Evolutionary conservation across 2,329 filamentous ascomycete species (phyloP).

Genomic region (Endoconidiophora laricicola): DNA sequence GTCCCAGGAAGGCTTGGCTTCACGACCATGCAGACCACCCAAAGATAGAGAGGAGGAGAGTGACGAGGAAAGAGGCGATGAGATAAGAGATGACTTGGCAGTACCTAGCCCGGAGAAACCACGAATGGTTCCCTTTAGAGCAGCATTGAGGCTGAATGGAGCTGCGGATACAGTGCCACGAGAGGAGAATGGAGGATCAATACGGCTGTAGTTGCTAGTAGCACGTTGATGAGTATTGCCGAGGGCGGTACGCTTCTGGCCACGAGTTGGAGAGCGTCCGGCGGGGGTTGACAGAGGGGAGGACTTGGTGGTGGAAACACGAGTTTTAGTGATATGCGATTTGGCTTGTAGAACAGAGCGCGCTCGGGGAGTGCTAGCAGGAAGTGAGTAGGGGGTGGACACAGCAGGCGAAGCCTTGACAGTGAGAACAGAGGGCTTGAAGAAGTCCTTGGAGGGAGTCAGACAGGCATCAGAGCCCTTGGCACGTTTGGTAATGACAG

Average conservation of each 20-base stretch:
- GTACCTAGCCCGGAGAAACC: slow-evolving; percentile 33
- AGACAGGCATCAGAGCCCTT: slow-evolving; percentile 24
- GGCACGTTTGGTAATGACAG: slow-evolving; percentile 38
- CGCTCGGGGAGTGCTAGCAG: slow-evolving; percentile 21
- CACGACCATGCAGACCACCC: slow-evolving; percentile 24
- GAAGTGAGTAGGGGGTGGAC: slow-evolving; percentile 19
- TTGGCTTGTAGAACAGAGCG: slow-evolving; percentile 34
- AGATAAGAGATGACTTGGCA: neutral
- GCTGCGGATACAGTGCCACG: slow-evolving; percentile 31
- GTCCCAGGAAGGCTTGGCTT: slow-evolving; percentile 55
- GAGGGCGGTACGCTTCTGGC: slow-evolving; percentile 47
- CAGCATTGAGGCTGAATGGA: slow-evolving; percentile 74
- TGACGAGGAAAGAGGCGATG: slow-evolving; percentile 18
- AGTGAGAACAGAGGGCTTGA: slow-evolving; percentile 29
- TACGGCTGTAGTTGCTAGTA: slow-evolving; percentile 46
- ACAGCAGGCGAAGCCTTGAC: slow-evolving; percentile 18
- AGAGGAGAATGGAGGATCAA: slow-evolving; percentile 51
- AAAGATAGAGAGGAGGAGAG: slow-evolving; percentile 16
- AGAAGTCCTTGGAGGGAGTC: slow-evolving; percentile 27
- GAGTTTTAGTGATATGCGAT: slow-evolving; percentile 32
- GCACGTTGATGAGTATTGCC: slow-evolving; percentile 44
- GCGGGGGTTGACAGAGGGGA: slow-evolving; percentile 40
- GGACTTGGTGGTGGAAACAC: slow-evolving; percentile 28
- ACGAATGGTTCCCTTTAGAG: slow-evolving; percentile 59
- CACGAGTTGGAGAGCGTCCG: slow-evolving; percentile 60